A percentile compares a stretch with the other conserved stretches of the same genome.
phyloP scores from a whole-genome alignment of 75 land plant genomes.

The Ceratopteris richardii region DNA sequence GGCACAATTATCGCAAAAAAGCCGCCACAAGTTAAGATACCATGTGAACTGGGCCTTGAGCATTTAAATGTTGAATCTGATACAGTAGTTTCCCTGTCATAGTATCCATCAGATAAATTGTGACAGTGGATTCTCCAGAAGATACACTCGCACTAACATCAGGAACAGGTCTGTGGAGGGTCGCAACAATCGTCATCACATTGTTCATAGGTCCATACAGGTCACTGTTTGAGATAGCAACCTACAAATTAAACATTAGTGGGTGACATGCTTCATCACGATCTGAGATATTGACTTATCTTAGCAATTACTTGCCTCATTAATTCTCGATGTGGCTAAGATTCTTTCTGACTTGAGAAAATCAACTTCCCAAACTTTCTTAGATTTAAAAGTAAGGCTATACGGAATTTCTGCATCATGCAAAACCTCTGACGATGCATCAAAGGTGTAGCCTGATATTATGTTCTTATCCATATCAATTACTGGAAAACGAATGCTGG shows the following conservation, averaged over 20 bases:
- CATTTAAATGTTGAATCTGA: slow-evolving; percentile 14
- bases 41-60: slow-evolving; percentile 37
- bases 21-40: slow-evolving; percentile 17
- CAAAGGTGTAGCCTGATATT: slow-evolving; percentile 18
- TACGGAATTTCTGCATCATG: slow-evolving; percentile 2
- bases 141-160: slow-evolving; percentile 10
- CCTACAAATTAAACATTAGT: not conserved
- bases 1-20: too few species aligned
- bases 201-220: not conserved
- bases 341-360: slow-evolving; percentile 27
- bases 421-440: not conserved
- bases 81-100: not conserved
- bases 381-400: slow-evolving; percentile 14
- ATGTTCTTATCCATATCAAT: slow-evolving; percentile 15
- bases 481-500: slow-evolving; percentile 19
- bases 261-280: not conserved
- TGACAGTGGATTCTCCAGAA: slow-evolving; percentile 16
- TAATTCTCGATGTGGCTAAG: slow-evolving; percentile 15
- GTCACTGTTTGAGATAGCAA: not conserved
- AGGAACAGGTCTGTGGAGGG: slow-evolving; percentile 6
- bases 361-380: slow-evolving; percentile 21
- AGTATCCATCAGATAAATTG: slow-evolving; percentile 22
- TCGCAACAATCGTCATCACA: slow-evolving; percentile 15
- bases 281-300: not conserved
- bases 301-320: slow-evolving; percentile 13